Conservation (phyloP, 1,284 basidiomycete species). For the Agroathelia rolfsii region DNA sequence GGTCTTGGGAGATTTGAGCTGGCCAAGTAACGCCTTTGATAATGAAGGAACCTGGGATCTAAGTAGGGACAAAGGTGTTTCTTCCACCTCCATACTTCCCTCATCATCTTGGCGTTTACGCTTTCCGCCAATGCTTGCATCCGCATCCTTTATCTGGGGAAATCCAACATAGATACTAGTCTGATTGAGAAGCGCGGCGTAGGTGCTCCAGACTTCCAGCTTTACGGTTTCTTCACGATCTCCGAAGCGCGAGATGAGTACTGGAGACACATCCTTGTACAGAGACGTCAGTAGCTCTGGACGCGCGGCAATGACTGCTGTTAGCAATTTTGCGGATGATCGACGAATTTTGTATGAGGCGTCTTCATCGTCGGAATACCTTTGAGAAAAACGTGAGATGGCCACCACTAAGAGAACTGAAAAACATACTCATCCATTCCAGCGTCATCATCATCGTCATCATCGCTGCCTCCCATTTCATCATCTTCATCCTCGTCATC, state of each 20-base stretch:
- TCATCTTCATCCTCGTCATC: conserved; percentile 74
- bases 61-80: conserved; percentile 64
- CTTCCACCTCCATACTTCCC: conserved; percentile 64
- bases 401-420: neutral
- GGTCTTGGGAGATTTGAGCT: conserved; percentile 76
- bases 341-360: conserved; percentile 98
- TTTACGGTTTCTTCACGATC: conserved; percentile 95
- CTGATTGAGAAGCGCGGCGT: conserved; percentile 73
- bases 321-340: conserved; percentile 83
- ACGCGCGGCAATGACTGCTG: conserved; percentile 79
- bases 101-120: conserved; percentile 74
- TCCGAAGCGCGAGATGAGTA: conserved; percentile 82
- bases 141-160: conserved; percentile 42
- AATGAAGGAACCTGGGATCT: conserved; percentile 68
- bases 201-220: conserved; percentile 88
- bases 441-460: conserved; percentile 71
- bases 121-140: conserved; percentile 49
- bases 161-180: conserved; percentile 67
- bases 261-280: conserved; percentile 78
- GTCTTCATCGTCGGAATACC: conserved; percentile 97
- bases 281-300: conserved; percentile 76
- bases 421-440: conserved; percentile 60
- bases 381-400: conserved; percentile 20
- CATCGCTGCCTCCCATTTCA: conserved; percentile 69
- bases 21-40: conserved; percentile 75